A percentile compares a stretch with the other conserved stretches of the same genome.
Conservation (phyloP, 352 stramenopile species). For the Phytophthora fragariaefolia region DNA sequence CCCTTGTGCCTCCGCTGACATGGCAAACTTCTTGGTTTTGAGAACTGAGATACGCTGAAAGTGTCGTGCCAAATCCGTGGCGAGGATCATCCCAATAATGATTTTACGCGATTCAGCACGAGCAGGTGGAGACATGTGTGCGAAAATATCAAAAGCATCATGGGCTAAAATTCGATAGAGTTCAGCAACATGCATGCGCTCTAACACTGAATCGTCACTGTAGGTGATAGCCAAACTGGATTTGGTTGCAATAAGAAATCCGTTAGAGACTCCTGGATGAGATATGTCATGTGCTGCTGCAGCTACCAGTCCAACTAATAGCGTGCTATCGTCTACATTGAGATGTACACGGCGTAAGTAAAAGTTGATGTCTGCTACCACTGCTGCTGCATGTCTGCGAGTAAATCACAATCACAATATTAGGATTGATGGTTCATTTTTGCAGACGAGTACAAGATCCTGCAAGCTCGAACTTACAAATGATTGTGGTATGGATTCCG, state of each 20-base stretch:
- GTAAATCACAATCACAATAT: neutral
- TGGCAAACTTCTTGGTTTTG: constrained; percentile 70
- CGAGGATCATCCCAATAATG: constrained; percentile 81
- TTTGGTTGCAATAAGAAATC: constrained; percentile 89
- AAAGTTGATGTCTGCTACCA: constrained; percentile 73
- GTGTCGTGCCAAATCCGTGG: constrained; percentile 77
- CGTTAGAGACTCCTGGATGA: constrained; percentile 92
- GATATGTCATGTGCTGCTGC: constrained; percentile 92
- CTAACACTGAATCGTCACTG: constrained; percentile 91
- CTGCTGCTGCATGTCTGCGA: constrained; percentile 60
- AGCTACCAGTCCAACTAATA: constrained; percentile 80
- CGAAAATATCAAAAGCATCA: constrained; percentile 71
- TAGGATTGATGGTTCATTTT: neutral
- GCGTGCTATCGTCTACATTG: constrained; percentile 56
- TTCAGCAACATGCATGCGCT: constrained; percentile 77
- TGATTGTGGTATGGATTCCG: constrained; percentile 80
- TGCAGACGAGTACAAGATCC: neutral
- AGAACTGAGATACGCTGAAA: constrained; percentile 77
- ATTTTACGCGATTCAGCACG: constrained; percentile 62
- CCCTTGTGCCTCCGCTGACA: constrained; percentile 51
- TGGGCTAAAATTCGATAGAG: constrained; percentile 70
- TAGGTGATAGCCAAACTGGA: constrained; percentile 93
- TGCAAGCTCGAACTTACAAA: constrained; percentile 43
- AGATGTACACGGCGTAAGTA: constrained; percentile 67
- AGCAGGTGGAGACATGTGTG: constrained; percentile 42